These are phyloP conservation scores for Dictyostelium intermedium DNA, from an alignment of 78 protist genomes.

Conservation along the genomic window DNA sequence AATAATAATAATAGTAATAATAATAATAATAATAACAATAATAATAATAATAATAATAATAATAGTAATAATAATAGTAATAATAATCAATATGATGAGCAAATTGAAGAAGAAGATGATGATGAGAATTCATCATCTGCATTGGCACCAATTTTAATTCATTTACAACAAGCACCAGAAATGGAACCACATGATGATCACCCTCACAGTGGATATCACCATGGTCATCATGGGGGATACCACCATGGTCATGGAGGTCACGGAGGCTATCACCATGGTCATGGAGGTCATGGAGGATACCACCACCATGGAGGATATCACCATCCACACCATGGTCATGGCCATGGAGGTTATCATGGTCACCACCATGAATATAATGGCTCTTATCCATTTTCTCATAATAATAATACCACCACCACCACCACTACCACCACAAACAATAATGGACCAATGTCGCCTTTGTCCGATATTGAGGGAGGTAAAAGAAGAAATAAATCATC, in stretches of 20 bases:
- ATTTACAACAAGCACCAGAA: not conserved
- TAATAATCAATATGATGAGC: not conserved
- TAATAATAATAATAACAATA: not conserved
- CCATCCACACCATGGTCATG: not conserved
- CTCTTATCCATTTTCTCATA: not conserved
- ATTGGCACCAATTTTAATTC: constrained; percentile 2
- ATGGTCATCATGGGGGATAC: not conserved
- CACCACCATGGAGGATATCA: not conserved
- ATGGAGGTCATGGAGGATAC: not conserved
- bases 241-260: not conserved
- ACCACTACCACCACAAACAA: not conserved
- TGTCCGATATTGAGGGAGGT: not conserved
- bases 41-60: not conserved
- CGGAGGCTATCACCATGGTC: not conserved
- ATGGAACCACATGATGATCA: not conserved
- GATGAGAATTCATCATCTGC: not conserved
- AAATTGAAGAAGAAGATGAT: not conserved
- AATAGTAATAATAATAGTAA: not conserved
- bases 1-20: too few species aligned
- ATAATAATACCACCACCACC: not conserved
- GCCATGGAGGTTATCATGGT: not conserved
- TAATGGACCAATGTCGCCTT: not conserved
- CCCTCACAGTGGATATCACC: not conserved
- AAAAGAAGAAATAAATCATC: not conserved
- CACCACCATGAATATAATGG: not conserved